Percentiles rank a stretch among this genome's conserved stretches.
phyloP scores from a whole-genome alignment of 176 grass and related monocot species.

The Oryza meridionalis region DNA sequence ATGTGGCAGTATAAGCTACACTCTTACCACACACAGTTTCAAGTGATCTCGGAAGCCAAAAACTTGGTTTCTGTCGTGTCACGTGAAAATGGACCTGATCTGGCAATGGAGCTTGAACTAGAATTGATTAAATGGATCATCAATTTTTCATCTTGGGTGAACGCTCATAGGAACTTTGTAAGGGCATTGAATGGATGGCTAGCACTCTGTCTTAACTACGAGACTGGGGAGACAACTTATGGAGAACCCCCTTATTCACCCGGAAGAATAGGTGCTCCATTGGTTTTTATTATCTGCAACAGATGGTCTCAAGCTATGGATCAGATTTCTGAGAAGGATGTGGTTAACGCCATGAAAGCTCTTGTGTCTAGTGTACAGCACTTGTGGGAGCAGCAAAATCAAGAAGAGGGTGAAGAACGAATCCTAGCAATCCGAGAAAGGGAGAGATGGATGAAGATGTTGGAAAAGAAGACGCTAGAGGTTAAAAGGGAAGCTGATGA shows the following conservation, averaged over 20 bases:
- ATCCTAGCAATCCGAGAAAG: constrained; percentile 54
- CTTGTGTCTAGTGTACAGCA: constrained; percentile 58
- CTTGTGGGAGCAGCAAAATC: constrained; percentile 58
- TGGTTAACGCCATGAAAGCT: constrained; percentile 64
- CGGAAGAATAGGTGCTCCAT: constrained; percentile 62
- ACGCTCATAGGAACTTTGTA: constrained; percentile 68
- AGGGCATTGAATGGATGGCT: constrained; percentile 91
- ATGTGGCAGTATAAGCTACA: constrained; percentile 87
- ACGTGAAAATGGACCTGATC: constrained; percentile 35
- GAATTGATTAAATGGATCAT: constrained; percentile 89
- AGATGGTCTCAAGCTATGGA: constrained; percentile 87
- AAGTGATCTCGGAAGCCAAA: constrained; percentile 63
- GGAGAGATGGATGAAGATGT: constrained; percentile 63
- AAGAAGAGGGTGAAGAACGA: constrained; percentile 58
- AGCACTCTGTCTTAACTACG: constrained; percentile 63
- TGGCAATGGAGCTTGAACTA: constrained; percentile 69
- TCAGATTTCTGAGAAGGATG: constrained; percentile 68
- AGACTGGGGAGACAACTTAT: constrained; percentile 48
- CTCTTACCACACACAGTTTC: constrained; percentile 66
- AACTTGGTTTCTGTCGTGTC: constrained; percentile 52
- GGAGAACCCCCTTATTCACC: constrained; percentile 64
- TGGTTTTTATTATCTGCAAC: constrained; percentile 80
- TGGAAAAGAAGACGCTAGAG: constrained; percentile 59
- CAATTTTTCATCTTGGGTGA: constrained; percentile 83
- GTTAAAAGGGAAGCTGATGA: constrained; percentile 71